Evolutionary conservation across 345 rosid species (phyloP).

Genomic region (Adansonia digitata): DNA sequence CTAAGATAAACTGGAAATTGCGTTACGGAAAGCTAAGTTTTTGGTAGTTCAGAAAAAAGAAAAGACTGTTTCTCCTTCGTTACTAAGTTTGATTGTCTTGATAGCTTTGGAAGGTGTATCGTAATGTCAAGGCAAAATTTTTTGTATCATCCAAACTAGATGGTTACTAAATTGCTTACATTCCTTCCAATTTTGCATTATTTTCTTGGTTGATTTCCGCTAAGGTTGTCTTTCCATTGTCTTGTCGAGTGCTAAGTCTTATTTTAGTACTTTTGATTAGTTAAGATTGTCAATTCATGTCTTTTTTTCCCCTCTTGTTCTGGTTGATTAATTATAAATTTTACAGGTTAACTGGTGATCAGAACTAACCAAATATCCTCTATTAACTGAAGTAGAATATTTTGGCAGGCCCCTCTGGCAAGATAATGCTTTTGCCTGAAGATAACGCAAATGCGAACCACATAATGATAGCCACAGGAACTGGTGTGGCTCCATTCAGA

Average conservation of each 20-base stretch:
- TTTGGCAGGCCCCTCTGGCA: slow-evolving; percentile 89
- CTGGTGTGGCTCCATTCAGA: slow-evolving; percentile 92
- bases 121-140: not conserved
- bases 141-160: not conserved
- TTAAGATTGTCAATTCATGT: not conserved
- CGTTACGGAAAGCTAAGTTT: not conserved
- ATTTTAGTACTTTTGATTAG: not conserved
- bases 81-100: not conserved
- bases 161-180: not conserved
- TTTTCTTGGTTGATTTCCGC: not conserved
- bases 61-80: not conserved
- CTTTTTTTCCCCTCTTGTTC: no score
- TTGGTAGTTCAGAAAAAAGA: not conserved
- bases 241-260: not conserved
- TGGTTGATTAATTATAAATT: not conserved
- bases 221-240: not conserved
- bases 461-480: slow-evolving; percentile 97
- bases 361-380: not conserved
- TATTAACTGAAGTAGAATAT: slow-evolving; percentile 10
- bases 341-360: not conserved
- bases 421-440: slow-evolving; percentile 97
- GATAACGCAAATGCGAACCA: slow-evolving; percentile 74
- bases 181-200: not conserved
- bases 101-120: not conserved
- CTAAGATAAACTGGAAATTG: not conserved